A percentile compares a stretch with the other conserved stretches of the same genome.
Evolutionary conservation across 1,284 basidiomycete genomes (phyloP).

Genomic region (Phenoliferia sp.): DNA sequence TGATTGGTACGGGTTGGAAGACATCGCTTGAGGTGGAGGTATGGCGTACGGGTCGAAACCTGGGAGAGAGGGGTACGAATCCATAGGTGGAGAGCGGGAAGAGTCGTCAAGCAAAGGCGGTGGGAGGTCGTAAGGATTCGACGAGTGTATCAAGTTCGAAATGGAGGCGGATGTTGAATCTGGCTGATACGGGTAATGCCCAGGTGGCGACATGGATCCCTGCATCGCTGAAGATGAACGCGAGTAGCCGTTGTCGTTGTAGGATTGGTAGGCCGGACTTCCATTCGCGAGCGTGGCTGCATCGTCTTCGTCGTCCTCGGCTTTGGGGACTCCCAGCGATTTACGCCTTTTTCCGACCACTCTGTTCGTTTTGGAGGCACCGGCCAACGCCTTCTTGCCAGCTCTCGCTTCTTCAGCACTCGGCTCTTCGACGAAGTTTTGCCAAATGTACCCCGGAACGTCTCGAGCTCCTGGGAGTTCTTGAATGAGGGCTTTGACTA

Average conservation of each 20-base stretch:
- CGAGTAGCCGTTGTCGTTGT: constrained; percentile 2
- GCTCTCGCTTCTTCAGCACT: neutral
- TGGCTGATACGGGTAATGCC: neutral
- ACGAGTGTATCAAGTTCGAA: neutral
- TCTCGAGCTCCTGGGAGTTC: constrained; percentile 64
- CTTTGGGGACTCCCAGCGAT: neutral
- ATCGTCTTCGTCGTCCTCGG: neutral
- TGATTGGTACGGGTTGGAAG: neutral
- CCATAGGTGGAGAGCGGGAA: neutral
- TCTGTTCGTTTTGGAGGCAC: neutral
- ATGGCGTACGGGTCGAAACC: neutral
- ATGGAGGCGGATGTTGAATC: neutral
- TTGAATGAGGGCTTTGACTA: constrained; percentile 76
- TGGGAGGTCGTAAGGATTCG: constrained; percentile 3
- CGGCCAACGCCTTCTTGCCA: neutral
- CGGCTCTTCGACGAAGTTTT: constrained; percentile 62
- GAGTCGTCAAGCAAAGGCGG: neutral
- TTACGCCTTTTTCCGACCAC: neutral
- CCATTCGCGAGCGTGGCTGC: constrained; percentile 4
- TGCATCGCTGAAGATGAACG: constrained; percentile 6
- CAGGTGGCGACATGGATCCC: constrained; percentile 1
- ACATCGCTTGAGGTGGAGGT: neutral
- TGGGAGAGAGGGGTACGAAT: neutral
- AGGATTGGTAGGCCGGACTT: neutral
- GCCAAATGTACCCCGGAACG: constrained; percentile 71